Base-by-base conservation (phyloP, 2,329 filamentous ascomycete genomes). In the Pezicula rhizophila region DNA sequence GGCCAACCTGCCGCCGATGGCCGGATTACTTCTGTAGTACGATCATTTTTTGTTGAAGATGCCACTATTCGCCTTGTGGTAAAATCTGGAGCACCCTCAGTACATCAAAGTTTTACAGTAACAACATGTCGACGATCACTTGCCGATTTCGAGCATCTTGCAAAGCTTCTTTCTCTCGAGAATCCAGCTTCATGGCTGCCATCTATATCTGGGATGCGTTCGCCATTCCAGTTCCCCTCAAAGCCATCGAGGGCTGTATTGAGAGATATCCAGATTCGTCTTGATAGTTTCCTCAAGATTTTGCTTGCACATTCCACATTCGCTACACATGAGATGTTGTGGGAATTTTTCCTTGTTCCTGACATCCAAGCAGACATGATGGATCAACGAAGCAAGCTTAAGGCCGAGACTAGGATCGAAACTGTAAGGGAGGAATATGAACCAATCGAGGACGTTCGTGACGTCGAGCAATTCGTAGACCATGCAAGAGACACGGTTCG, bases 291-390 rank as follows among this genome's bases (percentile, higher is more conserved):
- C 60, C 71, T 99, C 58, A 89, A 88, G 56, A 89, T 90, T 15
- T 77, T 99, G 54, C 76, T 99, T 23, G 77, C 80, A 8, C 93
- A 99, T 62, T 87, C 92, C 3, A 97, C 93, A 0, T 96, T 99
- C 64, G 80, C 89, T 0, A 96, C 89, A 0, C 95, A 99, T 63
- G 93, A 99, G 70, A 89, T 97, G 78, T 77, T 99, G 2, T 99
- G 93, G 95, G 93, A 99, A 61, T 99, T 99, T 70, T 96, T 99
- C 68, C 77, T 99, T 1, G 91, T 99, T 11, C 93, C 93, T 1
- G 93, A 99, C 58, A 81, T 99, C 44, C 89, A 96, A 64, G 79
- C 88, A 0, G 83, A 89, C 17, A 89, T 91, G 80, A 92, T 97
- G 77, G 85, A 88, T 46, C 85, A 95, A 65, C 82, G 93, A 44